Evolutionary conservation across 1,284 basidiomycete genomes (phyloP).

Genomic region (Agroathelia rolfsii): DNA sequence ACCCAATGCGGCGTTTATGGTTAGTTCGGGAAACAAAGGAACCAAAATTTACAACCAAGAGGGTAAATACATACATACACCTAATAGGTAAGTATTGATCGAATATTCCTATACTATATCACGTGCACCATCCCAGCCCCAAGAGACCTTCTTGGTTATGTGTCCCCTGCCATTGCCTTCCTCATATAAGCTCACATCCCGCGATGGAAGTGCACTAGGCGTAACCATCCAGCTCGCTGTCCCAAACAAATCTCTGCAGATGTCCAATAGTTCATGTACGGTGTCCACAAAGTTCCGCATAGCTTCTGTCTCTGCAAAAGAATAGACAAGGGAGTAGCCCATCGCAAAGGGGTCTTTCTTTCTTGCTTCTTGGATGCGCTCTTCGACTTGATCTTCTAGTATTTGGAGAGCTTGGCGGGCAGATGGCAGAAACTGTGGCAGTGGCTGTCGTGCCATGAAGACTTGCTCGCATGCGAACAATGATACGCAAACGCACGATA

Average conservation of each 20-base stretch:
- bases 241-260: conserved; percentile 35
- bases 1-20: too few species aligned
- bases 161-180: too few species aligned
- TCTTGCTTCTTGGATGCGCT: conserved; percentile 21
- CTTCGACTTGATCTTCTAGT: conserved; percentile 28
- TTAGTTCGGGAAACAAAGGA: too few species aligned
- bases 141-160: too few species aligned
- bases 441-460: conserved; percentile 35
- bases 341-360: conserved; percentile 22
- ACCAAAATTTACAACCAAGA: too few species aligned
- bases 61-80: too few species aligned
- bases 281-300: conserved; percentile 32
- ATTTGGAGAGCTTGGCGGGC: conserved; percentile 28
- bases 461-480: conserved; percentile 42
- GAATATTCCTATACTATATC: too few species aligned
- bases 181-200: conserved; percentile 13
- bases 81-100: too few species aligned
- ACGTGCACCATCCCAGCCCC: too few species aligned
- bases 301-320: conserved; percentile 36
- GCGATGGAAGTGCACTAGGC: conserved; percentile 16
- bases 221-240: conserved; percentile 34
- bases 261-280: conserved; percentile 31
- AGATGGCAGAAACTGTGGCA: conserved; percentile 43
- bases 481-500: conserved; percentile 37
- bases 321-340: conserved; percentile 31